These are phyloP conservation scores for Coniella lustricola DNA, from an alignment of 2,329 filamentous ascomycete species.

Conservation along the genomic window DNA sequence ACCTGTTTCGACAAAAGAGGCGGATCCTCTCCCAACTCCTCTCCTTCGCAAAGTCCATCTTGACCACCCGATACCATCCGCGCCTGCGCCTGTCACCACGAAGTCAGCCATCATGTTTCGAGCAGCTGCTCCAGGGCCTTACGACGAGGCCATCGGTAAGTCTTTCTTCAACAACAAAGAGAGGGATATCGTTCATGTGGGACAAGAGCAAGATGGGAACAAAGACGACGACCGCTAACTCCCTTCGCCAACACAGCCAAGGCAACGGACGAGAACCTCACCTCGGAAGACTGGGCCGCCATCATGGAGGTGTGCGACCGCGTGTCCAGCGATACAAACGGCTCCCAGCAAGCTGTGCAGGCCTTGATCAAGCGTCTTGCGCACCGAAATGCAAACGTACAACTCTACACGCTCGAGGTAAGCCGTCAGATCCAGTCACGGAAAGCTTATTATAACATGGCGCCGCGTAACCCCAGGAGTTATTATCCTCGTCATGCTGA, in stretches of 20 bases:
- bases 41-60: neutral
- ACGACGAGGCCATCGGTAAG: constrained; percentile 54
- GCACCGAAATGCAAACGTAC: constrained; percentile 91
- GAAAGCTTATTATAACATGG: too few relatives aligned
- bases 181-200: too few relatives aligned
- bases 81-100: neutral
- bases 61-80: neutral
- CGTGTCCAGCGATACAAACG: constrained; percentile 46
- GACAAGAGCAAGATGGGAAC: neutral
- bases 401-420: constrained; percentile 88
- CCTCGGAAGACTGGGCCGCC: constrained; percentile 65
- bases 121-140: constrained; percentile 50
- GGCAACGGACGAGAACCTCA: constrained; percentile 97
- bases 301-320: constrained; percentile 60
- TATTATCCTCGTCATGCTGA: constrained; percentile 10
- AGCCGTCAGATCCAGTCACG: constrained; percentile 15
- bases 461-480: too few relatives aligned
- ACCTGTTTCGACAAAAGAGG: neutral
- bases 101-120: constrained; percentile 46
- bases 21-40: neutral
- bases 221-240: neutral
- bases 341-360: constrained; percentile 76
- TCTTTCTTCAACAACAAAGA: constrained; percentile 13
- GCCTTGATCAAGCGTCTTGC: constrained; percentile 87
- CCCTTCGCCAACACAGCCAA: constrained; percentile 38